These are phyloP conservation scores for Tubosaeta sp. DNA, from an alignment of 768 basidiomycete species.

Conservation along the genomic window DNA sequence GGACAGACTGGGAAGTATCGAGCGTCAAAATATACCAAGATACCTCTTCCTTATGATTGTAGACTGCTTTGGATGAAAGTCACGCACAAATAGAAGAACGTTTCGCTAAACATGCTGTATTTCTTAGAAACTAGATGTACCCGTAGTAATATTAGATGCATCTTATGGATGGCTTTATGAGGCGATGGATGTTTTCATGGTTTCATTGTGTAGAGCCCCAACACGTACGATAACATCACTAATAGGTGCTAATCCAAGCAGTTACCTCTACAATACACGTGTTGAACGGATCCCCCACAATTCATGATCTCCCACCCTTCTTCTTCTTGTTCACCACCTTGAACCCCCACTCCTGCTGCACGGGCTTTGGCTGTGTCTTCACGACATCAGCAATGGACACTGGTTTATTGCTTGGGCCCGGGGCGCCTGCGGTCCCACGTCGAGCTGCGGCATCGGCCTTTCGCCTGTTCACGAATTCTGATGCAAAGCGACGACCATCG, in stretches of 20 bases:
- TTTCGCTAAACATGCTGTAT: conserved; percentile 11
- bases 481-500: conserved; percentile 91
- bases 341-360: conserved; percentile 81
- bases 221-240: neutral
- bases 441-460: conserved; percentile 70
- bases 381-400: conserved; percentile 87
- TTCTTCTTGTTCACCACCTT: conserved; percentile 97
- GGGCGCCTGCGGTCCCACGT: conserved; percentile 41
- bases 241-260: conserved; percentile 23
- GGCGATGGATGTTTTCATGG: neutral
- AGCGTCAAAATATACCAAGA: conserved; percentile 71
- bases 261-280: conserved; percentile 14
- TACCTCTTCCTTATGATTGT: conserved; percentile 20
- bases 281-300: neutral
- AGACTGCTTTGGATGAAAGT: neutral
- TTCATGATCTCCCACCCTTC: conserved; percentile 62
- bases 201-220: no score
- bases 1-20: conserved; percentile 75
- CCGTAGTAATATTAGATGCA: conserved; percentile 11
- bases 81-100: conserved; percentile 11
- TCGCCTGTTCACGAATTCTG: conserved; percentile 84
- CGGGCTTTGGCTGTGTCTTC: conserved; percentile 76
- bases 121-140: conserved; percentile 21
- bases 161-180: neutral
- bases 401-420: conserved; percentile 40